Evolutionary conservation across 73 alveolate genomes (phyloP), one percentile per base, ranked within the genome.

Genomic region (Paramecium octaurelia): DNA sequence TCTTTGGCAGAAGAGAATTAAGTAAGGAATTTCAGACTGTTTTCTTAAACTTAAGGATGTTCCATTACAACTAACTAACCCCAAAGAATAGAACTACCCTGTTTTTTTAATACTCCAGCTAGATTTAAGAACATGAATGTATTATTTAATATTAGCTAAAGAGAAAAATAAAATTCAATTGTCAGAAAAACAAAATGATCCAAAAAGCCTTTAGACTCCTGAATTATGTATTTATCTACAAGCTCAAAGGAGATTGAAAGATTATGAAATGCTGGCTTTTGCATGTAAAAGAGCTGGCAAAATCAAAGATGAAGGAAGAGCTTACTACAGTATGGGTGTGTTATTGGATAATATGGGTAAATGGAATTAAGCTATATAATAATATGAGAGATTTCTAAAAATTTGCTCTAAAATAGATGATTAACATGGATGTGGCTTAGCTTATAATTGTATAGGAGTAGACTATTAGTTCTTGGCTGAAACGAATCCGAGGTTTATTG

Each of bases 271-370:
- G 85, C 92, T 96, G 8, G 97, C 99, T 6, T 96, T 95, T 86
- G 99, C 99, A 12, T 96, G 99, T 71, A 96, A 96, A 71, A 80
- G 99, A 71, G 99, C 98, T 31, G 99, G 99, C 34, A 96, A 96
- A 44, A 92, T 97, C 11, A 95, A 98, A 86, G 99, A 96, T 86
- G 99, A 96, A 76, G 99, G 99, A n/a, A 77, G 99, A 35, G 98
- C 99, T 29, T 96, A 96, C 76, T 96, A 96, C 75, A 86, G 96
- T 50, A 96, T 97, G 21, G 99, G 99, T 31, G 99, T 96, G 3
- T 92, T 96, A 23, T 93, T 84, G 58, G 99, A 96, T 68, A 96
- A 96, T 93, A 36, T 96, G 34, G 97, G 97, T 21, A 92, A 96
- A 69, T 95, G 92, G 87, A 86, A 75, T 59, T 73, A 76, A 60